Conservation (phyloP, 2,329 filamentous ascomycete genomes). For the Pseudogymnoascus sp. region DNA sequence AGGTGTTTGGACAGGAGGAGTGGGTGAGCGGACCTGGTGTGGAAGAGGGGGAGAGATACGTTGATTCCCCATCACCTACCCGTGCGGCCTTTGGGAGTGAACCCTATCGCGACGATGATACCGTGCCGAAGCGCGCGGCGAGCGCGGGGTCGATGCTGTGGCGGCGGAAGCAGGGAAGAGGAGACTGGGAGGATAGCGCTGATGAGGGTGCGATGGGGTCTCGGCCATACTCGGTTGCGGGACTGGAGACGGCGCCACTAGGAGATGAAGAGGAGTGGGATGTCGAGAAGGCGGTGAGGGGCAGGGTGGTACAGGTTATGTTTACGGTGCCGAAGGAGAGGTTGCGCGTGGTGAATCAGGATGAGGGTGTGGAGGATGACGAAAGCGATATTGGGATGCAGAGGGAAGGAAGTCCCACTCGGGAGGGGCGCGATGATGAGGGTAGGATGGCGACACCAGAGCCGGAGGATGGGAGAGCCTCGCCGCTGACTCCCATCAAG, state of each 20-base stretch:
- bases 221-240: background rate
- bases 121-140: conserved; percentile 36
- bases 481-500: background rate
- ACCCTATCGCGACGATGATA: conserved; percentile 13
- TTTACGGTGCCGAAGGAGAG: conserved; percentile 88
- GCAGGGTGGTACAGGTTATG: conserved; percentile 70
- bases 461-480: background rate
- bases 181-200: conserved; percentile 40
- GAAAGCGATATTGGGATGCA: conserved; percentile 32
- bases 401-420: conserved; percentile 20
- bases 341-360: conserved; percentile 82
- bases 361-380: conserved; percentile 37
- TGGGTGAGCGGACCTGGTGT: conserved; percentile 3
- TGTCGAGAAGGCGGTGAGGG: conserved; percentile 64
- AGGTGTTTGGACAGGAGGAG: conserved; percentile 21
- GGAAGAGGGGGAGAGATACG: background rate
- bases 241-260: conserved; percentile 20
- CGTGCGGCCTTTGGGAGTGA: conserved; percentile 16
- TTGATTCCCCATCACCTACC: conserved; percentile 2
- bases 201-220: conserved; percentile 14
- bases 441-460: background rate
- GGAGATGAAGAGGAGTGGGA: conserved; percentile 51
- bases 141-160: conserved; percentile 40
- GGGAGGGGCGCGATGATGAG: conserved; percentile 1
- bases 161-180: conserved; percentile 41